Evolutionary conservation across 345 rosid genomes (phyloP).

Genomic region (Erysimum cheiranthoides): DNA sequence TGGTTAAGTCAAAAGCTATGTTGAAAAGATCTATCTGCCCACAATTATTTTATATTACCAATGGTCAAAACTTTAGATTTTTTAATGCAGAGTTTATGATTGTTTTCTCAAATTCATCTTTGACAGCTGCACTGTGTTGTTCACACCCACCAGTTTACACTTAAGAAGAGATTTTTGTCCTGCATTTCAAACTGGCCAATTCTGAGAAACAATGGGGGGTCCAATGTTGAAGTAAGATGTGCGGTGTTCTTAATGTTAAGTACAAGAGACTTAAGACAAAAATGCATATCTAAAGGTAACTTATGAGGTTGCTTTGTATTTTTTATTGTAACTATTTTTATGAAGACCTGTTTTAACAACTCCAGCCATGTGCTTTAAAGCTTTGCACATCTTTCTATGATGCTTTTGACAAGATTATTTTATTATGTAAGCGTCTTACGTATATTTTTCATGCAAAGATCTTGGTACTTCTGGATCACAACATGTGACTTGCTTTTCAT

Average conservation of each 20-base stretch:
- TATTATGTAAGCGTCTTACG: conserved; percentile 30
- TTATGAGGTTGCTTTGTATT: conserved; percentile 25
- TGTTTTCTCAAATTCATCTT: conserved; percentile 6
- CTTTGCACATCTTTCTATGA: conserved; percentile 35
- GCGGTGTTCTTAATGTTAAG: neutral
- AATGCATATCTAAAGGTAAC: conserved; percentile 27
- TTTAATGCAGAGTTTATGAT: conserved; percentile 18
- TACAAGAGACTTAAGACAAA: conserved; percentile 29
- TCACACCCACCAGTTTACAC: conserved; percentile 36
- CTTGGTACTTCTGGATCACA: conserved; percentile 39
- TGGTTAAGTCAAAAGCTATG: conserved; percentile 35
- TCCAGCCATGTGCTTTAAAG: conserved; percentile 43
- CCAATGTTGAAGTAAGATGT: conserved; percentile 12
- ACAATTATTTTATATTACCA: conserved; percentile 18
- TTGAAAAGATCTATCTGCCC: conserved; percentile 41
- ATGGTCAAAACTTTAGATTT: conserved; percentile 22
- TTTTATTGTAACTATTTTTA: conserved; percentile 4
- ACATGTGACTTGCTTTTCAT: conserved; percentile 48
- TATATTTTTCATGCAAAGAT: conserved; percentile 42
- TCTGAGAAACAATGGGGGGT: conserved; percentile 14
- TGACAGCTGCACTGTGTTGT: conserved; percentile 26
- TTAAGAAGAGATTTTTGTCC: neutral
- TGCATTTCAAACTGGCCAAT: conserved; percentile 12
- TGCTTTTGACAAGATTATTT: conserved; percentile 34
- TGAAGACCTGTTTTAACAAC: conserved; percentile 39